These are phyloP conservation scores for Laguncularia racemosa DNA, from an alignment of 345 rosid species.

Conservation along the genomic window DNA sequence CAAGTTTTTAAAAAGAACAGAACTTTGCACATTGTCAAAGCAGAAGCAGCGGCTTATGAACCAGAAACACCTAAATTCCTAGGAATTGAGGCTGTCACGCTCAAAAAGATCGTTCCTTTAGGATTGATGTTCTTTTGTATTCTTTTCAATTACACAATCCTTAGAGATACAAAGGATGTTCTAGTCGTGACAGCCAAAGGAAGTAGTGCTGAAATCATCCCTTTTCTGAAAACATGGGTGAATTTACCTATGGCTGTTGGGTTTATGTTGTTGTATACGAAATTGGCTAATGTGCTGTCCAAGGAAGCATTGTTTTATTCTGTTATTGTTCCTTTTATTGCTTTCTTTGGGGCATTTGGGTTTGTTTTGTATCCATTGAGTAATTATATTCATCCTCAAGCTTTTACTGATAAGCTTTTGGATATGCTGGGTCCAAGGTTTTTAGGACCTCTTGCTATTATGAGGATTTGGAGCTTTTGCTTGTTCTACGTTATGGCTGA, in stretches of 20 bases:
- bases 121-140: conserved; percentile 97
- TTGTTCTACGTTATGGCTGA: conserved; percentile 99
- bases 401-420: conserved; percentile 78
- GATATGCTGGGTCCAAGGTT: conserved; percentile 73
- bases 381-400: conserved; percentile 73
- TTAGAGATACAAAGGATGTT: conserved; percentile 97
- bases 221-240: conserved; percentile 94
- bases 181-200: conserved; percentile 95
- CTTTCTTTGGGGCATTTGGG: conserved; percentile 92
- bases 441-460: conserved; percentile 90
- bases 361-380: conserved; percentile 90
- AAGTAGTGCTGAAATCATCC: conserved; percentile 96
- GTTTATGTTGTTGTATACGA: conserved; percentile 83
- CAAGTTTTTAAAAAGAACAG: conserved; percentile 35
- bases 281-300: conserved; percentile 67
- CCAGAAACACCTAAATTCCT: conserved; percentile 48
- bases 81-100: conserved; percentile 58
- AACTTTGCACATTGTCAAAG: conserved; percentile 61
- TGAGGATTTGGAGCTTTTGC: conserved; percentile 97
- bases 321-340: conserved; percentile 82
- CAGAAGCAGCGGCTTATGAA: conserved; percentile 63
- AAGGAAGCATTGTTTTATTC: conserved; percentile 83
- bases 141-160: conserved; percentile 87
- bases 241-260: conserved; percentile 98
- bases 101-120: conserved; percentile 82